These are phyloP conservation scores for Lizonia empirigonia DNA, from an alignment of 2,329 filamentous ascomycete genomes.

Conservation along the genomic window DNA sequence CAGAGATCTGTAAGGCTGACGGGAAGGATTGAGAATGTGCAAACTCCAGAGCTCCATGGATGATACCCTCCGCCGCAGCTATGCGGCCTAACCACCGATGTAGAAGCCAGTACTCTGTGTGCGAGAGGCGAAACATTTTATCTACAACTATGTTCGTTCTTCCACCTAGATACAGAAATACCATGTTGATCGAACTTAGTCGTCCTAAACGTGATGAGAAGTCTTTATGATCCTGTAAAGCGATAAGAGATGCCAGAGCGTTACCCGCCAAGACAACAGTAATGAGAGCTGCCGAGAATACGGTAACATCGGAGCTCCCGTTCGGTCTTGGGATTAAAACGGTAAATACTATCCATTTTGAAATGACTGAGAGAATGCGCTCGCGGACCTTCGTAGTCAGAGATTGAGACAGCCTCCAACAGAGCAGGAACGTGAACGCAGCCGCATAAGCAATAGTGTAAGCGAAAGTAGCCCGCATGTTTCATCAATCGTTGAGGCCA, in stretches of 20 bases:
- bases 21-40: not conserved
- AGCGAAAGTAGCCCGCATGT: not conserved
- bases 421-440: not conserved
- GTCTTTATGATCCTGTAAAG: not conserved
- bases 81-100: conserved; percentile 16
- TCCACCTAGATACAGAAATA: conserved; percentile 1
- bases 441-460: not conserved
- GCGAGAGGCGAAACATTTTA: not conserved
- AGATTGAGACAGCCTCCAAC: not conserved
- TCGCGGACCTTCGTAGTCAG: not conserved
- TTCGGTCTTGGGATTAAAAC: not conserved
- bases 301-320: not conserved
- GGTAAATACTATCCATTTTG: not conserved
- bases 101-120: conserved; percentile 3
- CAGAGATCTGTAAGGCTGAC: not conserved
- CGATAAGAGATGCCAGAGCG: not conserved
- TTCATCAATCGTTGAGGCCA: not conserved
- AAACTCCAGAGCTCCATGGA: conserved; percentile 10
- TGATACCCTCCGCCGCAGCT: conserved; percentile 2
- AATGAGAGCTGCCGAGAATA: not conserved
- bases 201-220: not conserved
- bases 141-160: not conserved
- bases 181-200: not conserved
- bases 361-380: not conserved
- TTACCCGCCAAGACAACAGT: not conserved